Conservation (phyloP, 106 monocot genomes). For the Xerophyta viscosa region DNA sequence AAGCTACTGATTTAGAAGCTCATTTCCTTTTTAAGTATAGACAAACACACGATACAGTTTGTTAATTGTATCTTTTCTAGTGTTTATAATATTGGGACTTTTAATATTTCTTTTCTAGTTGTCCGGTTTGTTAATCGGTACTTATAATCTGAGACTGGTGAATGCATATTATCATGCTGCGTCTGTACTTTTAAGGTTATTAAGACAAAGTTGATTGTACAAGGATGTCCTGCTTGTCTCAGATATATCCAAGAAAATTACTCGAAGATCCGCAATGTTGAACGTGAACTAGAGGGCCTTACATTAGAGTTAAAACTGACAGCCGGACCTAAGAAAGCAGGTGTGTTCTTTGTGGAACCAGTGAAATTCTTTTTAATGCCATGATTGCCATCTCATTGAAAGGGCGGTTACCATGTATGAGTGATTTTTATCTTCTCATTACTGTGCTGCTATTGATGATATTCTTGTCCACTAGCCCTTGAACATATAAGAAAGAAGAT, state of each 20-base stretch:
- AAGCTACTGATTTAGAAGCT: no score
- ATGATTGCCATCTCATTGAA: neutral
- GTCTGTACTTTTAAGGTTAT: neutral
- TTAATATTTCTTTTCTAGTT: no score
- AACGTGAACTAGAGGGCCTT: conserved; percentile 80
- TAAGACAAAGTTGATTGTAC: no score
- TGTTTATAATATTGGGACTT: no score
- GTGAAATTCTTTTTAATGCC: neutral
- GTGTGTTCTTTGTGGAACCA: conserved; percentile 18
- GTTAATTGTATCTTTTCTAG: no score
- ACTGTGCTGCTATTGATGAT: conserved; percentile 4
- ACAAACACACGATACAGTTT: no score
- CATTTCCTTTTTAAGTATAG: no score
- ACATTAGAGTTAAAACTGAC: conserved; percentile 90
- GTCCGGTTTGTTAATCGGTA: no score
- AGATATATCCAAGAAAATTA: conserved; percentile 98
- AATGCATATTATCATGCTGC: neutral
- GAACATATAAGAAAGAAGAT: conserved; percentile 94
- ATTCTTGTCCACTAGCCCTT: conserved; percentile 51
- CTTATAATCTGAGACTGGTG: no score
- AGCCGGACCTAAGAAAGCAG: conserved; percentile 97
- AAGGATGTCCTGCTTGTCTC: conserved; percentile 7
- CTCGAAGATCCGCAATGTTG: conserved; percentile 95
- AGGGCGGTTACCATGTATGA: neutral
- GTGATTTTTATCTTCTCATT: neutral